Percentiles rank a stretch among this genome's conserved stretches.
Evolutionary conservation across 2,329 filamentous ascomycete genomes (phyloP).

Genomic region (Fusarium incarnatum): DNA sequence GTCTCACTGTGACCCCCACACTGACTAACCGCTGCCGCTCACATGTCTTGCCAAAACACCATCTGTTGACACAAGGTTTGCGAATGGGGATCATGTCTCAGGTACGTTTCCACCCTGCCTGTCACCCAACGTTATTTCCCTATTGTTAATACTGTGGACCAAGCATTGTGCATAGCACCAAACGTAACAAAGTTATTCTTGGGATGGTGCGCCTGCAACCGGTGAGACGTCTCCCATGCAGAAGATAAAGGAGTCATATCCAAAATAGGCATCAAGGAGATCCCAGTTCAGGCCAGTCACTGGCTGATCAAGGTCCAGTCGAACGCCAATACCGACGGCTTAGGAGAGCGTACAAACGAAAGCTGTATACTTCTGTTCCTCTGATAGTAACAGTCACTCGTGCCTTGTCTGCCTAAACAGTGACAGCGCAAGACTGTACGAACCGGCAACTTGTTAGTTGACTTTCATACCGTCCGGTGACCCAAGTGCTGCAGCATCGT

Average conservation of each 20-base stretch:
- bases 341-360: conserved; percentile 17
- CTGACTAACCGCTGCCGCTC: conserved; percentile 32
- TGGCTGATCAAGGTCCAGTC: conserved; percentile 12
- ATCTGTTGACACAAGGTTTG: conserved; percentile 9
- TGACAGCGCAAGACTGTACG: not conserved
- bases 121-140: not conserved
- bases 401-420: conserved; percentile 30
- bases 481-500: conserved; percentile 9
- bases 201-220: conserved; percentile 14
- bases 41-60: conserved; percentile 40
- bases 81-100: conserved; percentile 38
- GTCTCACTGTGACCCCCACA: conserved; percentile 29
- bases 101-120: conserved; percentile 23
- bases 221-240: conserved; percentile 1
- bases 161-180: conserved; percentile 14
- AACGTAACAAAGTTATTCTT: conserved; percentile 22
- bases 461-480: conserved; percentile 1
- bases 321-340: conserved; percentile 4
- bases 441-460: not conserved
- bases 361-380: not conserved
- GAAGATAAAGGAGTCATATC: conserved; percentile 31
- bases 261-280: conserved; percentile 31
- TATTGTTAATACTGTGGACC: conserved; percentile 3
- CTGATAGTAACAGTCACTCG: not conserved
- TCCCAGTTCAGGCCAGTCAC: conserved; percentile 9